Evolutionary conservation across 1,284 basidiomycete genomes (phyloP), one percentile per base, ranked within the genome.

Genomic region (Cystobasidium sp.): DNA sequence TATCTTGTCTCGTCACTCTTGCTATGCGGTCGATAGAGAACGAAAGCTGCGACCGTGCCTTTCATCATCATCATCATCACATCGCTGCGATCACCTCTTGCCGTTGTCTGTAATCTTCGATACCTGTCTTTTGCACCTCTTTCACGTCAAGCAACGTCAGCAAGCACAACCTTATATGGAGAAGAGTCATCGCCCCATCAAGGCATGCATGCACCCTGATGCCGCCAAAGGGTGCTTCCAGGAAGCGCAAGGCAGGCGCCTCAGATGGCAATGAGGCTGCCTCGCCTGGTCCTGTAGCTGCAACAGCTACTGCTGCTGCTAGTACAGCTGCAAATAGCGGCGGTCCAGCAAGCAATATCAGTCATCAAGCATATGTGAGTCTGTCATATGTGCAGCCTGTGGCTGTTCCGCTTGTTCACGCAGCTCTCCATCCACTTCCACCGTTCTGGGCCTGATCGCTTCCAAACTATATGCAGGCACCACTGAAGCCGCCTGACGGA

Each of bases 401-500:
- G 31, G 31, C 31, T 31, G 31, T 31, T 31, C 31, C 31, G 31
- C 31, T 31, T 31, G 31, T 31, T 31, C 31, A 31, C 1, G 31
- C 31, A 31, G 31, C 31, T 31, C 31, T 31, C 31, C 31, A 31
- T 31, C 31, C 31, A 31, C 31, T 31, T 31, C 12, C n/a, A 49
- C 14, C 12, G 46, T 49, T 14, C 58, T 39, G 37, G 14, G 3
- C 1, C 18, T 31, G 39, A 16, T 31, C 14, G 24, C 24, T 61
- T 12, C n/a, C 46, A 49, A 49, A n/a, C n/a, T 49, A 14, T n/a
- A 14, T n/a, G 46, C 37, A 59, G 56, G 56, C 56, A 18, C 56
- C 66, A 3, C 12, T 59, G 44, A 70, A 70, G 37, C 55, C 55
- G 22, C 56, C 12, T 44, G 62, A 75, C 58, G 76, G 75, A 20